phyloP scores from a whole-genome alignment of 2,329 filamentous ascomycete species.

The Apiospora sp. region DNA sequence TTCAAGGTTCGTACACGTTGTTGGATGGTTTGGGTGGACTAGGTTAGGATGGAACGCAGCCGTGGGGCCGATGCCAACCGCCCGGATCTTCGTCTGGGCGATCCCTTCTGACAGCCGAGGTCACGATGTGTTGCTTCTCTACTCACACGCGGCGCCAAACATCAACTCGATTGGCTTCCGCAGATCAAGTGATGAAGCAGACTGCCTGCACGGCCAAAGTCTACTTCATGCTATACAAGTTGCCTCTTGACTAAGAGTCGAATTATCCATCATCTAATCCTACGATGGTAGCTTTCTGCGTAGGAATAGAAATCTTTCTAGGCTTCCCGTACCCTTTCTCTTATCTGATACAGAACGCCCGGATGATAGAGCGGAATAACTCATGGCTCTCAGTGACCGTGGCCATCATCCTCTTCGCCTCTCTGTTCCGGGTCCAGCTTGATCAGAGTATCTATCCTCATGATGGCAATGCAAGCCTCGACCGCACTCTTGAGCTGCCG shows the following conservation, averaged over 20 bases:
- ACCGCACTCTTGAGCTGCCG: conserved; percentile 98
- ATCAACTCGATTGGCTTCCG: background rate
- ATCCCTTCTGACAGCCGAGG: conserved; percentile 15
- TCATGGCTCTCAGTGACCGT: conserved; percentile 71
- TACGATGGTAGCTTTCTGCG: conserved; percentile 13
- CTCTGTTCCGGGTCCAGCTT: conserved; percentile 92
- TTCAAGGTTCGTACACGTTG: conserved; percentile 11
- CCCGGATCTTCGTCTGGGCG: conserved; percentile 13
- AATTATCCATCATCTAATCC: conserved; percentile 18
- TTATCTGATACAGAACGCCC: background rate
- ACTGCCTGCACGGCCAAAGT: background rate
- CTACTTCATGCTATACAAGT: conserved; percentile 2
- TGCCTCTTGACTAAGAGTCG: conserved; percentile 15
- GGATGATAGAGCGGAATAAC: background rate
- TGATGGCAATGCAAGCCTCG: conserved; percentile 97
- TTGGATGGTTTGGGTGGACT: conserved; percentile 9
- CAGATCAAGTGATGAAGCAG: conserved; percentile 13
- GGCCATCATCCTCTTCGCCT: conserved; percentile 79
- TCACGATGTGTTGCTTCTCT: conserved; percentile 10
- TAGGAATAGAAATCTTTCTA: conserved; percentile 5
- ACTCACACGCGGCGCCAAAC: background rate
- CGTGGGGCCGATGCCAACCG: conserved; percentile 20
- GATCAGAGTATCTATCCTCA: conserved; percentile 99
- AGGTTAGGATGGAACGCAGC: conserved; percentile 3
- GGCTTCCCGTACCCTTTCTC: background rate